Evolutionary conservation across 2,329 filamentous ascomycete species (phyloP), one percentile per base, ranked within the genome.

Genomic region (Hypoxylon sp.): DNA sequence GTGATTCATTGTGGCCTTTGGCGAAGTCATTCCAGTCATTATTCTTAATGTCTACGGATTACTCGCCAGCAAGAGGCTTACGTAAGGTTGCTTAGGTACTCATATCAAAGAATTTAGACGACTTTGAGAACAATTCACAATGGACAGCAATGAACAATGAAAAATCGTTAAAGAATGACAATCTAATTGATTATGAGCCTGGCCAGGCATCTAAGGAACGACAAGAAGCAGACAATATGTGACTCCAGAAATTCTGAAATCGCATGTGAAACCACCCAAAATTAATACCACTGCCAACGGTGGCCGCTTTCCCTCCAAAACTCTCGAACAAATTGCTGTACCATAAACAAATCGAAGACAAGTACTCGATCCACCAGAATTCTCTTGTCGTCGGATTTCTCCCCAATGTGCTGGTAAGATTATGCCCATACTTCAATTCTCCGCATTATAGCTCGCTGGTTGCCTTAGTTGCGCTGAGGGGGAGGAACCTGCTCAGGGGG

Each of bases 201-300:
- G 22, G 46, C 46, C 46, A 50, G 46, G 46, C 46, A 29, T 26
- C 14, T 50, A 50, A 50, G 4, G 46, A 50, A 50, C 9, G 46
- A 24, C 29, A 31, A 26, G 26, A 26, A 31, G 6, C 8, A 26
- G 14, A 26, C 5, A 29, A 14, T 17, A 29, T 50, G 46, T 8
- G 6, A 26, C 8, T 24, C 10, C 4, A 24, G 17, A 47, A 4
- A 31, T 24, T 47, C 19, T 47, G 3, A 13, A 22, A 47, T 47
- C 17, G 17, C n/a, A 24, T 29, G 22, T 31, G 5, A 50, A 50
- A 50, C 22, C 22, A 6, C 26, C 22, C 26, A 26, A n/a, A 29
- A 50, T 29, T 17, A 56, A 47, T 26, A 56, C 53, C 53, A 56
- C 35, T 56, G 53, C 53, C 53, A 46, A 26, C 53, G 53, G 47